These are phyloP conservation scores for Colletotrichum chlorophyti DNA, from an alignment of 2,329 filamentous ascomycete species.

Conservation along the genomic window DNA sequence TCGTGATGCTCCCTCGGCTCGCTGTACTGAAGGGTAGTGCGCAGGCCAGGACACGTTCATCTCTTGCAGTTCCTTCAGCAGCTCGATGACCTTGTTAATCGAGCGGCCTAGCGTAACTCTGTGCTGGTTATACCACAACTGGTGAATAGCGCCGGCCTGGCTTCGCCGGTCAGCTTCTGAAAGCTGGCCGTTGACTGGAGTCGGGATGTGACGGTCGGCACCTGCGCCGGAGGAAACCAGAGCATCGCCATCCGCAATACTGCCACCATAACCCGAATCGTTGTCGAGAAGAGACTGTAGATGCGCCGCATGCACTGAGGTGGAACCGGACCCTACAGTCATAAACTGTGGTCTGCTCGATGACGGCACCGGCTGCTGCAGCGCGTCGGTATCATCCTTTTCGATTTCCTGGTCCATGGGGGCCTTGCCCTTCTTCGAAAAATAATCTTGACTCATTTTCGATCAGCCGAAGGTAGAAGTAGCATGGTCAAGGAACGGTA, in stretches of 20 bases:
- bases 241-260: slow-evolving; percentile 69
- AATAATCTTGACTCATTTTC: slow-evolving; percentile 68
- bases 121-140: slow-evolving; percentile 95
- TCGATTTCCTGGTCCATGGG: slow-evolving; percentile 40
- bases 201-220: slow-evolving; percentile 29
- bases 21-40: slow-evolving; percentile 87
- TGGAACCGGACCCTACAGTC: slow-evolving; percentile 84
- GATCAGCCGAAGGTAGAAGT: slow-evolving; percentile 34
- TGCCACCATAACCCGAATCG: slow-evolving; percentile 93
- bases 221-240: slow-evolving; percentile 40
- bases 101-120: slow-evolving; percentile 84
- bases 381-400: slow-evolving; percentile 35
- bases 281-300: slow-evolving; percentile 82
- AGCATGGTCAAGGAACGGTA: slow-evolving; percentile 41
- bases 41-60: slow-evolving; percentile 94
- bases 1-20: slow-evolving; percentile 61
- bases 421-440: slow-evolving; percentile 60
- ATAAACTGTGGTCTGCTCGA: slow-evolving; percentile 67
- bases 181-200: slow-evolving; percentile 36
- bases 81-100: slow-evolving; percentile 85
- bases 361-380: slow-evolving; percentile 33
- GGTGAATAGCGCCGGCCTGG: slow-evolving; percentile 85
- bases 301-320: slow-evolving; percentile 80
- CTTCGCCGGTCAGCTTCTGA: slow-evolving; percentile 53
- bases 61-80: slow-evolving; percentile 81